A percentile compares a stretch with the other conserved stretches of the same genome.
Evolutionary conservation across 345 rosid genomes (phyloP).

Genomic region (Passiflora organensis): DNA sequence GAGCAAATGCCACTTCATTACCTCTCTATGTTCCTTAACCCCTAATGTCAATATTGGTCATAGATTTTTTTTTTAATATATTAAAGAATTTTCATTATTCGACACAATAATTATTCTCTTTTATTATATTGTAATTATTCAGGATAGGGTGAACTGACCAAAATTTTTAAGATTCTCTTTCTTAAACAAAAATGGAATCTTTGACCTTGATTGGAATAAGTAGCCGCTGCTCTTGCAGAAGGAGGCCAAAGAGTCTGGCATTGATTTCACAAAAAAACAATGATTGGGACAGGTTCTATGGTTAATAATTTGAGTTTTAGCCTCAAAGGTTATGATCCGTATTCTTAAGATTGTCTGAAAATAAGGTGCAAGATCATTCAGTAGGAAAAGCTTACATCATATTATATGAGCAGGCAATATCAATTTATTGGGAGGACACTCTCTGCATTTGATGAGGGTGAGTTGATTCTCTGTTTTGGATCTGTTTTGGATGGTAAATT

Average conservation of each 20-base stretch:
- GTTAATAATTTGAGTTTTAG: neutral
- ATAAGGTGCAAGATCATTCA: constrained; percentile 70
- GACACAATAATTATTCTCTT: too few relatives aligned
- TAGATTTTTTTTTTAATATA: too few relatives aligned
- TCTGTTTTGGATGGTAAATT: constrained; percentile 58
- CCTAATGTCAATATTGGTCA: neutral
- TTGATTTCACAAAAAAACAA: constrained; percentile 97
- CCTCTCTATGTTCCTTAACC: too few relatives aligned
- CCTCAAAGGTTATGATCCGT: constrained; percentile 4
- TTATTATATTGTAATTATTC: too few relatives aligned
- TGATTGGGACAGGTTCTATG: constrained; percentile 84
- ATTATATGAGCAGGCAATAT: constrained; percentile 75
- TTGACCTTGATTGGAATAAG: too few relatives aligned
- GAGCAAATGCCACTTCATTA: too few relatives aligned
- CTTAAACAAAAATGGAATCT: too few relatives aligned
- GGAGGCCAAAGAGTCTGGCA: constrained; percentile 95
- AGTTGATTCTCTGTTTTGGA: too few relatives aligned
- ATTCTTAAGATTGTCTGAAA: constrained; percentile 13
- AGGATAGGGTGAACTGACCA: too few relatives aligned
- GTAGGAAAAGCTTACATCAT: constrained; percentile 58
- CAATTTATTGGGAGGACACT: constrained; percentile 73
- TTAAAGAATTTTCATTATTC: too few relatives aligned
- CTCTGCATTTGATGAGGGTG: constrained; percentile 70
- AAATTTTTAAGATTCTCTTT: too few relatives aligned
- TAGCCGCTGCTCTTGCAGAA: constrained; percentile 74